phyloP scores from a whole-genome alignment of 306 rosid species.

The Vachellia pachyceras region DNA sequence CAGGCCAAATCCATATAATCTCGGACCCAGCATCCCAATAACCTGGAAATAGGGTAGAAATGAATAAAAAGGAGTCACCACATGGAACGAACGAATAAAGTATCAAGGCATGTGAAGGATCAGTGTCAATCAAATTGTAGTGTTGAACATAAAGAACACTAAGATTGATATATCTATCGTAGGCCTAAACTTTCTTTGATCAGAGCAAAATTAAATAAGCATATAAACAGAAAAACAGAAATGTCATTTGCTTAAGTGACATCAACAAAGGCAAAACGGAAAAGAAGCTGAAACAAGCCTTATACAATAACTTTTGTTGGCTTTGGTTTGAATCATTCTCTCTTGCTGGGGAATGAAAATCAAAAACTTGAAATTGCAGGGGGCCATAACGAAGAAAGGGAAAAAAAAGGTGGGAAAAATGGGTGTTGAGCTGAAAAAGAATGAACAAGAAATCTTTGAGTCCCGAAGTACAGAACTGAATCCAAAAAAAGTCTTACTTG shows the following conservation, averaged over 20 bases:
- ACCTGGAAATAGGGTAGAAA: constrained; percentile 32
- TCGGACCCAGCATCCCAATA: constrained; percentile 54
- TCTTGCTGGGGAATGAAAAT: background rate
- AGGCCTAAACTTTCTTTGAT: background rate
- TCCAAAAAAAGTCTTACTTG: constrained; percentile 34
- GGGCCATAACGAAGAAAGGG: background rate
- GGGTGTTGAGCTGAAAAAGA: constrained; percentile 1
- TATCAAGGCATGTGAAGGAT: constrained; percentile 15
- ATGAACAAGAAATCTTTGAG: constrained; percentile 23
- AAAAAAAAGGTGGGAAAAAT: background rate
- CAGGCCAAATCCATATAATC: constrained; percentile 51
- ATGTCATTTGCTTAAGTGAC: constrained; percentile 26
- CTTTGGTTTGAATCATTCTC: constrained; percentile 12
- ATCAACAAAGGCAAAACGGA: no score
- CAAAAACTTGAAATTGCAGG: background rate
- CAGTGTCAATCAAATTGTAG: constrained; percentile 1
- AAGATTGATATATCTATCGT: background rate
- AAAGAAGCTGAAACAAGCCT: constrained; percentile 30
- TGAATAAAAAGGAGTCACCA: background rate
- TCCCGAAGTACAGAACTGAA: background rate
- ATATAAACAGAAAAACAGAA: background rate
- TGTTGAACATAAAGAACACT: constrained; percentile 12
- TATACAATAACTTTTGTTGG: constrained; percentile 5
- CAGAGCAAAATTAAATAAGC: constrained; percentile 4
- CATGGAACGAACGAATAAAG: background rate